phyloP scores from a whole-genome alignment of 148 eudicot species.

The Amaranthus cruentus region DNA sequence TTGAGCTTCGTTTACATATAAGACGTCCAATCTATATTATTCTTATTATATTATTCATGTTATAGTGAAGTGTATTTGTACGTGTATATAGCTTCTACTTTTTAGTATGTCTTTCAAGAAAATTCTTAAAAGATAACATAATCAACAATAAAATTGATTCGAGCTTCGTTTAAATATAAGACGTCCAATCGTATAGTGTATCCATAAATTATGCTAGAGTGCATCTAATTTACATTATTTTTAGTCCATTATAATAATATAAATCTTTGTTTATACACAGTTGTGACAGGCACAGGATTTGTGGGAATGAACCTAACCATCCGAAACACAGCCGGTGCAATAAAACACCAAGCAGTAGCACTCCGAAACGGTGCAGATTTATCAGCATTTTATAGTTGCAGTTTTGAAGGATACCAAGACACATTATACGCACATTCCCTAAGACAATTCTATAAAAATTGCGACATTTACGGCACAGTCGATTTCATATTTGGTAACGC shows the following conservation, averaged over 20 bases:
- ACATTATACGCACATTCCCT: conserved; percentile 72
- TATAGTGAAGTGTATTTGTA: no score
- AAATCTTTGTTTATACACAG: conserved; percentile 29
- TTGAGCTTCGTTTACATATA: no score
- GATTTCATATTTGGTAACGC: conserved; percentile 93
- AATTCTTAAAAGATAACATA: no score
- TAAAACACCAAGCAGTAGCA: conserved; percentile 76
- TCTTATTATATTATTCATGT: no score
- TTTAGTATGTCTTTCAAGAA: no score
- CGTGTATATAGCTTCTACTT: no score
- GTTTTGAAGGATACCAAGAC: conserved; percentile 87
- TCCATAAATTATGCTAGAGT: no score
- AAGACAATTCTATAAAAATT: conserved; percentile 68
- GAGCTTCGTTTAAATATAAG: no score
- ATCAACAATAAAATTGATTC: no score
- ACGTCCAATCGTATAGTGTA: no score
- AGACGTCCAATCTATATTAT: no score
- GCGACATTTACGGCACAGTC: conserved; percentile 78
- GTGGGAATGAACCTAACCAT: conserved; percentile 59
- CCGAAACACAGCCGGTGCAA: conserved; percentile 74
- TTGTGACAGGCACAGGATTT: conserved; percentile 53
- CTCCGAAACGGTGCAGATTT: conserved; percentile 69
- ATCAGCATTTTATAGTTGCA: conserved; percentile 65
- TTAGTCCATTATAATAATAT: not conserved
- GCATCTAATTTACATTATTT: no score